A percentile compares a stretch with the other conserved stretches of the same genome.
These are phyloP conservation scores for Penicillium sp. DNA, from an alignment of 2,329 filamentous ascomycete genomes.

Conservation along the genomic window DNA sequence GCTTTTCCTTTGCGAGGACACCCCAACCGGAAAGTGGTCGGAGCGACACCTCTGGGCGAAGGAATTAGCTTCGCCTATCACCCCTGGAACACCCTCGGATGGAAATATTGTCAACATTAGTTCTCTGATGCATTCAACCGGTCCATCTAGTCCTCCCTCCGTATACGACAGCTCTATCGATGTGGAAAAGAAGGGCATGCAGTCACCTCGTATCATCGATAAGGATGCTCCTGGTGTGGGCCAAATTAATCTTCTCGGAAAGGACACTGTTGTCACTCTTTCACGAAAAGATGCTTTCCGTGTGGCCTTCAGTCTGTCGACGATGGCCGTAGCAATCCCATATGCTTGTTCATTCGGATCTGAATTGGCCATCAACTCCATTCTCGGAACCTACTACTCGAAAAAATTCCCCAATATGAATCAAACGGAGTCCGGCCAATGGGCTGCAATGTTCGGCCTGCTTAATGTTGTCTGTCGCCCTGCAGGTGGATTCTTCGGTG, in stretches of 20 bases:
- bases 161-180: constrained; percentile 26
- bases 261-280: constrained; percentile 68
- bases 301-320: constrained; percentile 65
- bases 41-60: constrained; percentile 67
- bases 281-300: constrained; percentile 63
- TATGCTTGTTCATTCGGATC: constrained; percentile 67
- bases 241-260: constrained; percentile 53
- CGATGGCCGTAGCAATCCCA: constrained; percentile 55
- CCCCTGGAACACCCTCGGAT: constrained; percentile 20
- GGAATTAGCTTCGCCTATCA: constrained; percentile 32
- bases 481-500: constrained; percentile 56
- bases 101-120: constrained; percentile 37
- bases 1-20: constrained; percentile 76
- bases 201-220: constrained; percentile 30
- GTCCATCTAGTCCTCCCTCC: constrained; percentile 29
- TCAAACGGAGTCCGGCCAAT: constrained; percentile 60
- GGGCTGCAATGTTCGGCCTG: constrained; percentile 60
- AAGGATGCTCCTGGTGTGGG: constrained; percentile 52
- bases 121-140: constrained; percentile 26
- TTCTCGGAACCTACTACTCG: constrained; percentile 63
- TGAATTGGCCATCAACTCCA: constrained; percentile 64
- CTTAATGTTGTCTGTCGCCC: constrained; percentile 56
- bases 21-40: constrained; percentile 79
- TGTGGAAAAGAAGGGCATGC: constrained; percentile 39
- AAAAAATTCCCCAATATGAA: constrained; percentile 59